phyloP scores from a whole-genome alignment of 306 rosid species.

The Vigna mungo region DNA sequence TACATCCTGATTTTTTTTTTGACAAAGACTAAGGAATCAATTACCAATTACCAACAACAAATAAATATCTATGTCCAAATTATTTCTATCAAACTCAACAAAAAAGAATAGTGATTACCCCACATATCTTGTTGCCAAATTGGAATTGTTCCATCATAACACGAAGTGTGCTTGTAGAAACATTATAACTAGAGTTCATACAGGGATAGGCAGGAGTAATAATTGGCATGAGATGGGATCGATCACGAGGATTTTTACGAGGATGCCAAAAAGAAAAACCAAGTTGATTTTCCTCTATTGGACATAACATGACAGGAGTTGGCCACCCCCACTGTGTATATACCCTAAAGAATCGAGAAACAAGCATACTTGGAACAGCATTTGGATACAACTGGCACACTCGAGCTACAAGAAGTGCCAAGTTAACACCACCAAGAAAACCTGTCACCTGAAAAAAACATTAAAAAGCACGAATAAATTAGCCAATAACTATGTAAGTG shows the following conservation, averaged over 20 bases:
- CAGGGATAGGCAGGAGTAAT: conserved; percentile 98
- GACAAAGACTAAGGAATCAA: conserved; percentile 33
- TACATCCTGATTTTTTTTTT: conserved; percentile 63
- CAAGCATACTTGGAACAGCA: conserved; percentile 96
- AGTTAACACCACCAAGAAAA: conserved; percentile 96
- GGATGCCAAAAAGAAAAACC: conserved; percentile 95
- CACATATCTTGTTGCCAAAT: conserved; percentile 75
- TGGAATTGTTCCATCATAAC: conserved; percentile 94
- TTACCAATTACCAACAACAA: not conserved
- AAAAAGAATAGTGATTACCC: conserved; percentile 53
- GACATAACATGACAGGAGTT: conserved; percentile 89
- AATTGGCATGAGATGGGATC: conserved; percentile 91
- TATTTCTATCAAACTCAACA: not conserved
- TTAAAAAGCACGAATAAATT: not conserved
- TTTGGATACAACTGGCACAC: conserved; percentile 94
- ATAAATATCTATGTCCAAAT: not conserved
- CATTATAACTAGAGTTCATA: conserved; percentile 97
- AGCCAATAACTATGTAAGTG: not conserved
- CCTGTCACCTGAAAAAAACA: conserved; percentile 78
- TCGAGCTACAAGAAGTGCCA: conserved; percentile 96
- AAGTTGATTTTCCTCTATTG: conserved; percentile 86
- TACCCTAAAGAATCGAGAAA: conserved; percentile 90
- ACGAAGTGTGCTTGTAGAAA: conserved; percentile 86
- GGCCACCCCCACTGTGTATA: conserved; percentile 99
- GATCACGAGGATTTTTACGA: conserved; percentile 85